Evolutionary conservation across 2,329 filamentous ascomycete genomes (phyloP).

Genomic region (Ceratocystis cubensis): DNA sequence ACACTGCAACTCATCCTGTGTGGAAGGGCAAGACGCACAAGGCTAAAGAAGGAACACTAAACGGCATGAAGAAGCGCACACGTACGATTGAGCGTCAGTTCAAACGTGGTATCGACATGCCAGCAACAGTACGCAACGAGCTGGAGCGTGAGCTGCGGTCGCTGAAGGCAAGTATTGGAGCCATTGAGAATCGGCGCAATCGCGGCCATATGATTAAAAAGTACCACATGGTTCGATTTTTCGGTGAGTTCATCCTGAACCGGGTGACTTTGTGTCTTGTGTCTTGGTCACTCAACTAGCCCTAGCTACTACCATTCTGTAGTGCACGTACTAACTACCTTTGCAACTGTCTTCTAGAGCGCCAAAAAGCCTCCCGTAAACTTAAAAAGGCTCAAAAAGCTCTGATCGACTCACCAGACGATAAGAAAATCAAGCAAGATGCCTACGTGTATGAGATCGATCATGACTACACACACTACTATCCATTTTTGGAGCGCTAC

Average conservation of each 20-base stretch:
- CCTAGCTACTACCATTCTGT: neutral
- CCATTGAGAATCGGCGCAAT: constrained; percentile 47
- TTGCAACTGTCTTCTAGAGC: constrained; percentile 36
- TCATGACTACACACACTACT: constrained; percentile 61
- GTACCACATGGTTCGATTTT: constrained; percentile 77
- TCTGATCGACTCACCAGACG: constrained; percentile 40
- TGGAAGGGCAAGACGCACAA: constrained; percentile 32
- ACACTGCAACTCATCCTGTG: constrained; percentile 25
- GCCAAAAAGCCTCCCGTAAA: constrained; percentile 57
- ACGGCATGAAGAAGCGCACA: constrained; percentile 57
- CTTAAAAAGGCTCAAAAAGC: constrained; percentile 49
- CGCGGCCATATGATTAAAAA: constrained; percentile 59
- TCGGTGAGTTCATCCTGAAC: constrained; percentile 42
- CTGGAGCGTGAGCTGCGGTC: constrained; percentile 59
- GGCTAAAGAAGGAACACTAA: constrained; percentile 38
- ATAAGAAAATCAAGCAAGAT: constrained; percentile 41
- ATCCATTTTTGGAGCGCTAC: constrained; percentile 59
- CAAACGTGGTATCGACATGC: constrained; percentile 47
- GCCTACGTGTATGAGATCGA: constrained; percentile 62
- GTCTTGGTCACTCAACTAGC: neutral
- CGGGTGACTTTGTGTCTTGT: neutral
- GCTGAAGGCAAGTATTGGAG: constrained; percentile 50
- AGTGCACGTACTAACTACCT: neutral
- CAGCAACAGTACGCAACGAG: constrained; percentile 54
- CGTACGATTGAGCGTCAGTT: constrained; percentile 57